Base-by-base conservation (phyloP, 495 filamentous ascomycete species). In the Tetracladium marchalianum region DNA sequence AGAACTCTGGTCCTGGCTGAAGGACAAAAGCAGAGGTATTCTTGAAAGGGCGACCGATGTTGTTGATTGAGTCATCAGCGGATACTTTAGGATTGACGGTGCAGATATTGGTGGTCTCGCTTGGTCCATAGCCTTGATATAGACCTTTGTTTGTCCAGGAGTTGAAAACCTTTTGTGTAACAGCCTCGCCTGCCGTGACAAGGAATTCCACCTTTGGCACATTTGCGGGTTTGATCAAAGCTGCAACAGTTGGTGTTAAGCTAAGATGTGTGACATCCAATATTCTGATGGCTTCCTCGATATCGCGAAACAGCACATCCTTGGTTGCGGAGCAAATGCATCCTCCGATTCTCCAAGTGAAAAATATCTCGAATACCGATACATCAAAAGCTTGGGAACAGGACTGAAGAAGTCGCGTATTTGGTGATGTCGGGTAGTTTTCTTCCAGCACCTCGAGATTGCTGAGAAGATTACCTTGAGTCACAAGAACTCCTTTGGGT, bases 281-380 rank as follows among this genome's bases (percentile, higher is more conserved):
- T 0, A 56, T 51, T 27, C 74, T 67, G 17, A 90, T 78, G 1
- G 73, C 59, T 1, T 57, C 53, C 56, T 81, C 78, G 1, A 87
- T 62, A 51, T 87, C 75, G n/a, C 65, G 65, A 43, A 82, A 80
- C 1, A 89, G 58, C 5, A 69, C 64, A 47, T 85, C 78, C 40
- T 83, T 83, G 4, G 72, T 70, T 9, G 72, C 78, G 5, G 82
- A 76, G 56, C 81, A 89, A 17, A 90, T 66, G 48, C 77, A 79
- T 63, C 86, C 80, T n/a, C 82, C 83, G 31, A 68, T 68, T 17
- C 71, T 70, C 85, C 82, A 89, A 9, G 85, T 62, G 48, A 84
- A 87, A 54, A 90, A 87, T 12, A 87, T 81, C 50, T 89, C 86
- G 51, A 87, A 87, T 1, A 90, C 81, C 1, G 82, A 87, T 13